Conservation (phyloP, 2,329 filamentous ascomycete species). For the Calonectria crousiana region DNA sequence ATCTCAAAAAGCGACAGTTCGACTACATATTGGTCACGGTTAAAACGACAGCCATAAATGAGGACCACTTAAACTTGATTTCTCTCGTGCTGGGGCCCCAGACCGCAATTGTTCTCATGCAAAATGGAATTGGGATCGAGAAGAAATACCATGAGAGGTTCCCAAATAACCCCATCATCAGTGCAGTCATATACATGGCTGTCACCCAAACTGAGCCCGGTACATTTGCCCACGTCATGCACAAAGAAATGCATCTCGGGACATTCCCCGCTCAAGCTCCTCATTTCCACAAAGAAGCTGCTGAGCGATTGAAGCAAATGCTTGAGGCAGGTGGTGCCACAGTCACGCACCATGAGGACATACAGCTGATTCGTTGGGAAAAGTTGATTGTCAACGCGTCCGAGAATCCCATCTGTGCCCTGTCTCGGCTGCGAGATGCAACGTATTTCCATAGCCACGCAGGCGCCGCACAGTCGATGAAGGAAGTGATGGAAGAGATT, state of each 20-base stretch:
- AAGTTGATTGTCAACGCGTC: constrained; percentile 6
- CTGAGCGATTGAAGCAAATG: not conserved
- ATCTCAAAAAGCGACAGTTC: not conserved
- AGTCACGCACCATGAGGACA: not conserved
- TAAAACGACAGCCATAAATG: not conserved
- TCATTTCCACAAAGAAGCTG: not conserved
- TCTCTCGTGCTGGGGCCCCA: not conserved
- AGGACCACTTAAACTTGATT: not conserved
- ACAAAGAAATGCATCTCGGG: not conserved
- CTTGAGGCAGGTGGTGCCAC: not conserved
- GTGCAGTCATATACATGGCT: constrained; percentile 1
- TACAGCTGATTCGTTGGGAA: constrained; percentile 2
- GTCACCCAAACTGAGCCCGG: not conserved
- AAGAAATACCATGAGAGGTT: not conserved
- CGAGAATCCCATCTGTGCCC: not conserved
- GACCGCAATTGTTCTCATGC: constrained; percentile 3
- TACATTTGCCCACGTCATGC: not conserved
- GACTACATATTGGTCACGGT: constrained; percentile 2
- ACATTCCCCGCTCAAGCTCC: not conserved
- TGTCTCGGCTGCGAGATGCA: not conserved
- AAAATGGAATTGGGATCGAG: constrained; percentile 11
- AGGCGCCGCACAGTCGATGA: not conserved
- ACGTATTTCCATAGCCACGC: not conserved
- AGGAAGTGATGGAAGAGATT: constrained; percentile 4
- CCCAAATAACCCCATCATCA: constrained; percentile 14